phyloP scores from a whole-genome alignment of 768 basidiomycete species.

The Boletus tomentosulus region DNA sequence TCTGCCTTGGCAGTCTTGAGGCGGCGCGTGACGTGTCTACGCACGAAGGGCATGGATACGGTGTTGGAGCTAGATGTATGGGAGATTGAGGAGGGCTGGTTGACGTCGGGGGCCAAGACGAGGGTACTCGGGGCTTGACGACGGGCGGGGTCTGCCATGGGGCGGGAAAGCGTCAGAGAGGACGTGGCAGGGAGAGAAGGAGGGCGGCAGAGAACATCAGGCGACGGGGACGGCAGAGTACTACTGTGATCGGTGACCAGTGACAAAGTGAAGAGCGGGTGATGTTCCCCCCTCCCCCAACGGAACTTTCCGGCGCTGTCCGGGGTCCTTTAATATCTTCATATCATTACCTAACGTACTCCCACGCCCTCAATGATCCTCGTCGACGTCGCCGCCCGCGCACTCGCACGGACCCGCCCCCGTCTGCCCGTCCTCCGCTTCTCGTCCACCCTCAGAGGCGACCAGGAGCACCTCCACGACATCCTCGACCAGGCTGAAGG shows the following conservation, averaged over 20 bases:
- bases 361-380: slow-evolving; percentile 11
- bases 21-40: slow-evolving; percentile 88
- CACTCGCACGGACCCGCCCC: slow-evolving; percentile 5
- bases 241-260: slow-evolving; percentile 13
- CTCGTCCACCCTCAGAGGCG: slow-evolving; percentile 20
- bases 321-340: slow-evolving; percentile 10
- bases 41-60: slow-evolving; percentile 89
- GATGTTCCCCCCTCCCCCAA: slow-evolving; percentile 5
- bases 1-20: slow-evolving; percentile 92
- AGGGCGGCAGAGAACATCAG: slow-evolving; percentile 16
- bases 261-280: slow-evolving; percentile 17
- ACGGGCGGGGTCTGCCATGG: slow-evolving; percentile 38
- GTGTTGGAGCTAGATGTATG: slow-evolving; percentile 61
- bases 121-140: slow-evolving; percentile 70
- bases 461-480: slow-evolving; percentile 20
- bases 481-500: slow-evolving; percentile 25
- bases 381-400: slow-evolving; percentile 11
- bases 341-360: slow-evolving; percentile 9
- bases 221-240: slow-evolving; percentile 9
- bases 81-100: slow-evolving; percentile 23
- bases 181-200: slow-evolving; percentile 5
- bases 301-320: slow-evolving; percentile 13
- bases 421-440: neutral
- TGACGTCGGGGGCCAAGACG: slow-evolving; percentile 64
- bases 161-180: slow-evolving; percentile 8